These are phyloP conservation scores for Gloeophyllum trabeum DNA, from an alignment of 768 basidiomycete genomes.

Conservation along the genomic window DNA sequence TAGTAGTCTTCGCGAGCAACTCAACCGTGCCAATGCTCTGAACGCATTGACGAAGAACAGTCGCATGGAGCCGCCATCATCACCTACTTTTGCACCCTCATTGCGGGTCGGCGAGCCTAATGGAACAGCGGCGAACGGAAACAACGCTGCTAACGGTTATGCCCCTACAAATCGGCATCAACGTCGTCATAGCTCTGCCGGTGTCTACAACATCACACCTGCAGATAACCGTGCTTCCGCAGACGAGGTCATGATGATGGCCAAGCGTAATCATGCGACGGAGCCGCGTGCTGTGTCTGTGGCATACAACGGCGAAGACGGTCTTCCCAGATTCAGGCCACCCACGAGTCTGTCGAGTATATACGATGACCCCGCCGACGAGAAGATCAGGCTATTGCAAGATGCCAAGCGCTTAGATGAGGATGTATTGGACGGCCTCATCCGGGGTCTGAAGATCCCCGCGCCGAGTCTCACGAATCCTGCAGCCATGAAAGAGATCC, in stretches of 20 bases:
- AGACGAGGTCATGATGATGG: constrained; percentile 68
- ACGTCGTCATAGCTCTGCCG: constrained; percentile 80
- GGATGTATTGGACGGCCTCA: constrained; percentile 83
- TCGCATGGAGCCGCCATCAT: constrained; percentile 61
- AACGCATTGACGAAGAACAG: constrained; percentile 72
- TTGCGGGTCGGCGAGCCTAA: constrained; percentile 43
- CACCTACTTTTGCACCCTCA: constrained; percentile 79
- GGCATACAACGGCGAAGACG: constrained; percentile 77
- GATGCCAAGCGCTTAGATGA: constrained; percentile 85
- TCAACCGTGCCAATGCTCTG: constrained; percentile 91
- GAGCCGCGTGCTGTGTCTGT: constrained; percentile 84
- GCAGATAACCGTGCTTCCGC: constrained; percentile 61
- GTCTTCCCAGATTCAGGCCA: constrained; percentile 48
- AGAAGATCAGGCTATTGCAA: constrained; percentile 90
- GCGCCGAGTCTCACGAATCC: constrained; percentile 83
- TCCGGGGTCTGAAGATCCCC: constrained; percentile 89
- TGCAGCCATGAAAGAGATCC: constrained; percentile 91
- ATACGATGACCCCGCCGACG: constrained; percentile 85
- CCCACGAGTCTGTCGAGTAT: constrained; percentile 61
- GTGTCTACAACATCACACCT: constrained; percentile 51
- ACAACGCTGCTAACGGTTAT: constrained; percentile 27
- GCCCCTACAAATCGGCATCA: constrained; percentile 36
- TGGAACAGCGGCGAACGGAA: constrained; percentile 25
- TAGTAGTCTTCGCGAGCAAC: constrained; percentile 84
- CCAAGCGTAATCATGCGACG: constrained; percentile 56